phyloP scores from a whole-genome alignment of 1,284 basidiomycete genomes.

The Neolentinus lepideus region DNA sequence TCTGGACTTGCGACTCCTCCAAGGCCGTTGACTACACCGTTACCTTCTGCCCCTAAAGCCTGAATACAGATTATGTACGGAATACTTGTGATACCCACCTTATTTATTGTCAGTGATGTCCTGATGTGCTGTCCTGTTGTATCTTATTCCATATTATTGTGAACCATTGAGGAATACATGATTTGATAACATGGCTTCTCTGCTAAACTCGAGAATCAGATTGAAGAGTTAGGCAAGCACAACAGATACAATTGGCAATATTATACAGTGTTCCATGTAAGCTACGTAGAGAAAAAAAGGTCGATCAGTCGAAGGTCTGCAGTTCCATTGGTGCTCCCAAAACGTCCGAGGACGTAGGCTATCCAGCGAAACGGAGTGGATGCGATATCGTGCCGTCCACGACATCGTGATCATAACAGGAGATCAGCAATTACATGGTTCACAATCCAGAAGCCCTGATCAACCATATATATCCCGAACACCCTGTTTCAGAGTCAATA shows the following conservation, averaged over 20 bases:
- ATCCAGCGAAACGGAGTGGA: neutral
- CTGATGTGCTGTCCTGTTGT: no score
- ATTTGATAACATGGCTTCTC: no score
- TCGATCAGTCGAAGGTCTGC: neutral
- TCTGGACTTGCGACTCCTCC: conserved; percentile 33
- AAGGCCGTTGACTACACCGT: conserved; percentile 35
- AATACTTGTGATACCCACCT: no score
- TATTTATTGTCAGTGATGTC: no score
- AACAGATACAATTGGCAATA: no score
- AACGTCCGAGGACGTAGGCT: neutral
- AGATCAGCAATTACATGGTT: neutral
- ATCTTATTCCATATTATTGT: no score
- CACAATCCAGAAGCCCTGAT: neutral
- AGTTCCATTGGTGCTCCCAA: neutral
- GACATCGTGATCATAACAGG: neutral
- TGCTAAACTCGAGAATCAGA: no score
- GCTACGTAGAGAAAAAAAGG: no score
- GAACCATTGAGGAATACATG: no score
- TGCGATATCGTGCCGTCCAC: neutral
- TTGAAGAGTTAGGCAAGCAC: no score
- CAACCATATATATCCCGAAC: neutral
- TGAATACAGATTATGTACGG: no score
- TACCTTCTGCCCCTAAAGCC: conserved; percentile 39
- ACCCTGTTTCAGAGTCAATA: neutral
- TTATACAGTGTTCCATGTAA: no score